Evolutionary conservation across 2,329 filamentous ascomycete genomes (phyloP).

Genomic region (Rhynchosporium graminicola): DNA sequence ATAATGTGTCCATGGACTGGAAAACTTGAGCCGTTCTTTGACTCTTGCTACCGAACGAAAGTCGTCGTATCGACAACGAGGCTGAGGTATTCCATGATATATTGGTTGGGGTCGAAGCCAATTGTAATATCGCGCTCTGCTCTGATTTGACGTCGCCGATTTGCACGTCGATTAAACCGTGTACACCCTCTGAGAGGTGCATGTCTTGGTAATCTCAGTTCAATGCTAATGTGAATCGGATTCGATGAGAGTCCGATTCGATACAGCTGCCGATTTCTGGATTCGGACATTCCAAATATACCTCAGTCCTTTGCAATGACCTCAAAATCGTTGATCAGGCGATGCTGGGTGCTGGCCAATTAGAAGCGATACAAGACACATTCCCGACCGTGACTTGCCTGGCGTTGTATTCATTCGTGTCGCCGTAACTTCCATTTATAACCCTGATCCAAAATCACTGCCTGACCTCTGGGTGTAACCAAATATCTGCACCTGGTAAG

Average conservation of each 20-base stretch:
- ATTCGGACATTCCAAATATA: not conserved
- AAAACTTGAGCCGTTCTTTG: too few relatives aligned
- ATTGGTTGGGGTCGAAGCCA: not conserved
- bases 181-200: not conserved
- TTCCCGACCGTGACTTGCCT: not conserved
- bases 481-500: conserved; percentile 9
- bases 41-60: not conserved
- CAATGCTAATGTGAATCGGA: not conserved
- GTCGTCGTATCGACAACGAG: not conserved
- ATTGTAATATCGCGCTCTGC: not conserved
- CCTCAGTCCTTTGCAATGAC: not conserved
- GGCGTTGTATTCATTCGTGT: not conserved
- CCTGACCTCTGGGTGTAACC: not conserved
- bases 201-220: not conserved
- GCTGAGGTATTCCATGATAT: not conserved
- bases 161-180: not conserved
- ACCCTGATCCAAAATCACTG: not conserved
- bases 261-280: not conserved
- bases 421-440: not conserved
- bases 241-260: not conserved
- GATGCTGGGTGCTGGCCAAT: not conserved
- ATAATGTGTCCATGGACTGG: not conserved
- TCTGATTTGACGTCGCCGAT: not conserved
- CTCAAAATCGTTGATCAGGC: not conserved
- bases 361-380: not conserved